Evolutionary conservation across 495 filamentous ascomycete species (phyloP).

Genomic region (Penicillium soppii): DNA sequence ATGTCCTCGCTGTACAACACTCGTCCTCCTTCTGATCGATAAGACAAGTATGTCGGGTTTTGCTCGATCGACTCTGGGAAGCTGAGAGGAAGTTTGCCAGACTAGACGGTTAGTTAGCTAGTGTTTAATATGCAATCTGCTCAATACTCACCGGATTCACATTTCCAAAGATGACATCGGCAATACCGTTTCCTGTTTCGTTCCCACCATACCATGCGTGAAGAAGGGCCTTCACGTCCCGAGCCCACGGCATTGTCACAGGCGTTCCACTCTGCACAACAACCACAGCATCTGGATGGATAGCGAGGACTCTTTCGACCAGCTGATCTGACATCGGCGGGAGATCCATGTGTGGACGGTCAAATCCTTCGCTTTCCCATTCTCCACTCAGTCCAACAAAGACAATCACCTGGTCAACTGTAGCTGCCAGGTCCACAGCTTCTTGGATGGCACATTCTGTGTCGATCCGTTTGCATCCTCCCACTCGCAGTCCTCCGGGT

Average conservation of each 20-base stretch:
- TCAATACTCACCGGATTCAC: constrained; percentile 52
- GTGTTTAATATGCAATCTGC: no score
- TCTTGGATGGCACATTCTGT: constrained; percentile 58
- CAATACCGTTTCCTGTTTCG: constrained; percentile 55
- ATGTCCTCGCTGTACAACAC: constrained; percentile 68
- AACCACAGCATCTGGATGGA: constrained; percentile 67
- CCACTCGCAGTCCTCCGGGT: constrained; percentile 70
- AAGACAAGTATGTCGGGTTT: constrained; percentile 67
- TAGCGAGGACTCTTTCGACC: constrained; percentile 61
- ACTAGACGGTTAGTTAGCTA: no score
- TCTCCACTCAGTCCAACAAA: constrained; percentile 76
- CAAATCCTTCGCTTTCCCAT: constrained; percentile 84
- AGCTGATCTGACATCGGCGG: constrained; percentile 70
- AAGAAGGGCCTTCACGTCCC: constrained; percentile 60
- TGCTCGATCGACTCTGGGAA: constrained; percentile 62
- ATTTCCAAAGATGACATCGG: constrained; percentile 57
- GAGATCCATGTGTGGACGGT: constrained; percentile 71
- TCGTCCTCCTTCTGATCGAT: constrained; percentile 60
- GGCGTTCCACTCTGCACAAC: constrained; percentile 79
- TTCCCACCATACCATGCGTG: constrained; percentile 68
- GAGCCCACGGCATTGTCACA: constrained; percentile 76
- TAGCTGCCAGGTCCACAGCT: constrained; percentile 57
- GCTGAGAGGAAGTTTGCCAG: constrained; percentile 51
- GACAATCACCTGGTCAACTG: constrained; percentile 68
- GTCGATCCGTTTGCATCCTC: constrained; percentile 63